These are phyloP conservation scores for Theobroma cacao DNA, from an alignment of 345 rosid genomes.

Conservation along the genomic window DNA sequence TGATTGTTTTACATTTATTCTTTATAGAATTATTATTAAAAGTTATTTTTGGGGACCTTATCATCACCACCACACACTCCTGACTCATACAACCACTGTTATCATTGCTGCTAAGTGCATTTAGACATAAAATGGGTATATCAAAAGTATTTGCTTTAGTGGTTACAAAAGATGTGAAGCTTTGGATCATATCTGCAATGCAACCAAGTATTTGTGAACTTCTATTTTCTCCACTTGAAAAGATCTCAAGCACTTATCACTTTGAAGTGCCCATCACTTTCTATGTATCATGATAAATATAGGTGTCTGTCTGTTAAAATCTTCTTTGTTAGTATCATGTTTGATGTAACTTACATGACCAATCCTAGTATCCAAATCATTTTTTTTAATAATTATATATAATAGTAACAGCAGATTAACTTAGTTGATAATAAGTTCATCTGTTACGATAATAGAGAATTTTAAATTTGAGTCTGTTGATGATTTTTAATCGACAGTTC, in stretches of 20 bases:
- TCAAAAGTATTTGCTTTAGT: constrained; percentile 11
- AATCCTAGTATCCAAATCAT: not conserved
- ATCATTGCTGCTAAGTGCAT: constrained; percentile 16
- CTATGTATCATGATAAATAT: not conserved
- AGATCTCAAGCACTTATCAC: not conserved
- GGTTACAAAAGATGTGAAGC: constrained; percentile 1
- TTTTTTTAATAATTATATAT: no score
- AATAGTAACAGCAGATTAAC: no score
- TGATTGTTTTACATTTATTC: not conserved
- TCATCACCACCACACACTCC: constrained; percentile 4
- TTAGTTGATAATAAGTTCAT: no score
- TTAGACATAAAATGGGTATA: constrained; percentile 28
- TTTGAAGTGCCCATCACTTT: constrained; percentile 9
- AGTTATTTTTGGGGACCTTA: not conserved
- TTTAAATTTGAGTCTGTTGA: no score
- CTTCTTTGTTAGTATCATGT: not conserved
- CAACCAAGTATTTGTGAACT: not conserved
- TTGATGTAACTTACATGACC: not conserved
- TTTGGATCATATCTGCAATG: not conserved
- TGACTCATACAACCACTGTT: constrained; percentile 12
- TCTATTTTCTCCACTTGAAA: not conserved
- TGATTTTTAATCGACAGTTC: no score
- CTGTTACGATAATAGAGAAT: no score
- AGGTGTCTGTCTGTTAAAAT: not conserved
- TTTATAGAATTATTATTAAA: not conserved